These are phyloP conservation scores for Cylindrotheca fusiformis DNA, from an alignment of 108 stramenopile species.

Conservation along the genomic window DNA sequence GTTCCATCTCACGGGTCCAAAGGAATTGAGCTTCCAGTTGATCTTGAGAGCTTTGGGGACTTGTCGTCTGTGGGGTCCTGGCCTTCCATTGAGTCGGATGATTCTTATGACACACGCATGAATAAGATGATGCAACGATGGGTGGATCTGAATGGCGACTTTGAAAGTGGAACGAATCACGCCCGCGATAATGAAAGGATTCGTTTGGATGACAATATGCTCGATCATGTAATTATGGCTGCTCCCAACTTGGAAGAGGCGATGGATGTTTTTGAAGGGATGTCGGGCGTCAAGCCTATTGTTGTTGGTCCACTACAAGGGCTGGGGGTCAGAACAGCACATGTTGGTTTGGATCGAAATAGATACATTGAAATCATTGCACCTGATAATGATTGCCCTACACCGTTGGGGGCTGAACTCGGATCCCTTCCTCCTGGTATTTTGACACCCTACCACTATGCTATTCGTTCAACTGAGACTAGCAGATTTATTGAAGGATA, in stretches of 20 bases:
- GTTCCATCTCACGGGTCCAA: slow-evolving; percentile 1
- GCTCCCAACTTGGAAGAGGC: slow-evolving; percentile 21
- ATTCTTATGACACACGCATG: slow-evolving; percentile 26
- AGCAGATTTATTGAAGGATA: slow-evolving; percentile 18
- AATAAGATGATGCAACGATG: slow-evolving; percentile 35
- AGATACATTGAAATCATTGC: slow-evolving; percentile 27
- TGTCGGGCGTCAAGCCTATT: slow-evolving; percentile 19
- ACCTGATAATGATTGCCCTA: slow-evolving; percentile 19
- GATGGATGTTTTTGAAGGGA: slow-evolving; percentile 19
- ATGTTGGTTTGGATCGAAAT: slow-evolving; percentile 18
- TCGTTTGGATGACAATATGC: slow-evolving; percentile 22
- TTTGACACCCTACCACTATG: slow-evolving; percentile 22
- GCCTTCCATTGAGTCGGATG: slow-evolving; percentile 24
- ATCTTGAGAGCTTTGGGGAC: slow-evolving; percentile 15
- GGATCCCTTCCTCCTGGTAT: not conserved
- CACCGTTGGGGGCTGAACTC: slow-evolving; percentile 20
- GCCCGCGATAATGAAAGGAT: not conserved
- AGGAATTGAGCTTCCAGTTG: slow-evolving; percentile 23
- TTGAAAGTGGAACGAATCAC: not conserved
- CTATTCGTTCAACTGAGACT: slow-evolving; percentile 22
- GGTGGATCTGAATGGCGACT: slow-evolving; percentile 23
- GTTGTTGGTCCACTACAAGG: slow-evolving; percentile 18
- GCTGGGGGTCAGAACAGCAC: slow-evolving; percentile 26
- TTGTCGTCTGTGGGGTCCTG: slow-evolving; percentile 24
- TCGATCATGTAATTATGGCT: slow-evolving; percentile 32